phyloP scores from a whole-genome alignment of 306 rosid species.

The Casuarina glauca region DNA sequence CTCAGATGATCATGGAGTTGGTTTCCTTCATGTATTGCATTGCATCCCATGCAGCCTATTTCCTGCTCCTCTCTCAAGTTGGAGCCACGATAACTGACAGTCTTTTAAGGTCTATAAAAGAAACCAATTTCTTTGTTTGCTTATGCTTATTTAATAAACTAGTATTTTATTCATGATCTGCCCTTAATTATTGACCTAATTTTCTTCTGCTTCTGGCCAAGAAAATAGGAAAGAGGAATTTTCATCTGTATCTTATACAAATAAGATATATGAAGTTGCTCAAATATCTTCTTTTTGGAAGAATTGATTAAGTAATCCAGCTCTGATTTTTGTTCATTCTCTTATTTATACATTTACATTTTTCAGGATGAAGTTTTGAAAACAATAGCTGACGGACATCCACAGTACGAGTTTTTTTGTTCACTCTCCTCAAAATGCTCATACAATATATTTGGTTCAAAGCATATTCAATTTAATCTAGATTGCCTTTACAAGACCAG shows the following conservation, averaged over 20 bases:
- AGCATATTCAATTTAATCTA: constrained; percentile 56
- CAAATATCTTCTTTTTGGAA: background rate
- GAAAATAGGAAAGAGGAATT: background rate
- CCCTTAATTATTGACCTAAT: background rate
- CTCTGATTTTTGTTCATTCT: background rate
- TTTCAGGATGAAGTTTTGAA: constrained; percentile 66
- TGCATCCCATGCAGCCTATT: background rate
- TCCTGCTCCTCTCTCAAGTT: background rate
- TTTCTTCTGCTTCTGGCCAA: background rate
- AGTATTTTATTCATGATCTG: background rate
- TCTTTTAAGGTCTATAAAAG: background rate
- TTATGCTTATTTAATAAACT: background rate
- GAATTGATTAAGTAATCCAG: background rate
- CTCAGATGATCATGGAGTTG: constrained; percentile 22
- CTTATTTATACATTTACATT: background rate
- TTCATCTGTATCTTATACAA: constrained; percentile 6
- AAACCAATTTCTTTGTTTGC: background rate
- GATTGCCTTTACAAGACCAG: constrained; percentile 44
- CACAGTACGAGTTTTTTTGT: constrained; percentile 58
- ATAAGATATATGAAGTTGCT: background rate
- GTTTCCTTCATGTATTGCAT: background rate
- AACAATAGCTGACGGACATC: constrained; percentile 56
- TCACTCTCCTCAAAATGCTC: constrained; percentile 80
- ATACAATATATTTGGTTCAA: constrained; percentile 70
- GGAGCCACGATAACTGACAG: constrained; percentile 1